These are phyloP conservation scores for Cupressus sempervirens DNA, from an alignment of 75 land plant genomes.

Conservation along the genomic window DNA sequence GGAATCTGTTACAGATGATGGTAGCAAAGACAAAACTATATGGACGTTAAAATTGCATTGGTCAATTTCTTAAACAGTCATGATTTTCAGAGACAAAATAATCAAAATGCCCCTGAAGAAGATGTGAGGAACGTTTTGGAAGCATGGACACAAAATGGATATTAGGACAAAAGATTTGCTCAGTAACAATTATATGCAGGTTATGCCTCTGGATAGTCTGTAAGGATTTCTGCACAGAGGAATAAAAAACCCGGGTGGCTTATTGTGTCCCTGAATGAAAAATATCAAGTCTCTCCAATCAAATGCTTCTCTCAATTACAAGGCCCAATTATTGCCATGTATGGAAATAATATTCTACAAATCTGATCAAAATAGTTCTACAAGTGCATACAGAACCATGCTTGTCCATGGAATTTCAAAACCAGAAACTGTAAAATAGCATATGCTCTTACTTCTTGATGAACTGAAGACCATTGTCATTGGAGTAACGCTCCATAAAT, in stretches of 20 bases:
- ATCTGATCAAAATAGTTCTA: background rate
- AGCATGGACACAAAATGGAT: background rate
- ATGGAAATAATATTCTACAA: background rate
- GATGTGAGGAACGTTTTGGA: background rate
- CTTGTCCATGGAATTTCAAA: background rate
- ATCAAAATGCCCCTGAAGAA: background rate
- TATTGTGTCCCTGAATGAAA: background rate
- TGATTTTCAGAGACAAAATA: background rate
- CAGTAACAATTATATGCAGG: background rate
- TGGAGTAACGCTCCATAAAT: slow-evolving; percentile 96
- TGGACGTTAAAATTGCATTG: background rate
- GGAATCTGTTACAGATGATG: background rate
- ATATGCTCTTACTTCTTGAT: slow-evolving; percentile 65
- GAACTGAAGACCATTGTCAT: slow-evolving; percentile 85
- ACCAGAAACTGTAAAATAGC: background rate
- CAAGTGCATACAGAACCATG: background rate
- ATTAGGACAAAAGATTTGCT: background rate
- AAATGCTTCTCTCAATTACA: background rate
- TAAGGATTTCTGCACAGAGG: background rate
- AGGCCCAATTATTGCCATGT: background rate
- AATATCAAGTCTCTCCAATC: background rate
- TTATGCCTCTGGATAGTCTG: background rate
- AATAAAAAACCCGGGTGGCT: background rate
- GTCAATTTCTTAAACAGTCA: background rate
- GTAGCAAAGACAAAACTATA: background rate